A percentile compares a stretch with the other conserved stretches of the same genome.
Conservation (phyloP, 768 basidiomycete species). For the Hirschioporus abietinus region DNA sequence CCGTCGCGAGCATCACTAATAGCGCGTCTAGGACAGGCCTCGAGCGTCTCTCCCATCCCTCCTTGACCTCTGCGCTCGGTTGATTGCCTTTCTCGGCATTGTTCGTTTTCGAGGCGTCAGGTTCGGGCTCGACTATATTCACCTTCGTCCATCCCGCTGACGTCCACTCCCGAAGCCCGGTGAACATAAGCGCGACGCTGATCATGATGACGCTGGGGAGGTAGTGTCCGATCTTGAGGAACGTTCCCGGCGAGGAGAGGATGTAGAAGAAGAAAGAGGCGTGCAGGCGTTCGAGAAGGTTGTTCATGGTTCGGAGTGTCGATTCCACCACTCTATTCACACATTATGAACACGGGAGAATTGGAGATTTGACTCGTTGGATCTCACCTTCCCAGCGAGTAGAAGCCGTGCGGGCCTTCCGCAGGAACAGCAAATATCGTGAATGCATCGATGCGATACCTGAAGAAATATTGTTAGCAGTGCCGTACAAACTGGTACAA, state of each 20-base stretch:
- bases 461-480: conserved; percentile 23
- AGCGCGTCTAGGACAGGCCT: conserved; percentile 53
- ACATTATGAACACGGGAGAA: conserved; percentile 5
- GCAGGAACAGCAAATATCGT: conserved; percentile 88
- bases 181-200: conserved; percentile 80
- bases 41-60: conserved; percentile 40
- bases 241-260: conserved; percentile 54
- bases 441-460: conserved; percentile 92
- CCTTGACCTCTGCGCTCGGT: conserved; percentile 1
- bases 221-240: conserved; percentile 88
- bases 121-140: conserved; percentile 2
- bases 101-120: neutral
- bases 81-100: neutral
- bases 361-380: conserved; percentile 2
- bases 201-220: conserved; percentile 84
- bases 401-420: conserved; percentile 90
- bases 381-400: conserved; percentile 80
- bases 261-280: conserved; percentile 98
- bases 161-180: conserved; percentile 72
- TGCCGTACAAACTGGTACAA: neutral
- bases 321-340: conserved; percentile 72
- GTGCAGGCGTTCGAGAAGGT: conserved; percentile 91
- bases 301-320: conserved; percentile 84
- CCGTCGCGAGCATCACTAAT: conserved; percentile 49
- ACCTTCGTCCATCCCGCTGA: conserved; percentile 49